A percentile compares a stretch with the other conserved stretches of the same genome.
These are phyloP conservation scores for Fistulina hepatica DNA, from an alignment of 1,284 basidiomycete genomes.

Conservation along the genomic window DNA sequence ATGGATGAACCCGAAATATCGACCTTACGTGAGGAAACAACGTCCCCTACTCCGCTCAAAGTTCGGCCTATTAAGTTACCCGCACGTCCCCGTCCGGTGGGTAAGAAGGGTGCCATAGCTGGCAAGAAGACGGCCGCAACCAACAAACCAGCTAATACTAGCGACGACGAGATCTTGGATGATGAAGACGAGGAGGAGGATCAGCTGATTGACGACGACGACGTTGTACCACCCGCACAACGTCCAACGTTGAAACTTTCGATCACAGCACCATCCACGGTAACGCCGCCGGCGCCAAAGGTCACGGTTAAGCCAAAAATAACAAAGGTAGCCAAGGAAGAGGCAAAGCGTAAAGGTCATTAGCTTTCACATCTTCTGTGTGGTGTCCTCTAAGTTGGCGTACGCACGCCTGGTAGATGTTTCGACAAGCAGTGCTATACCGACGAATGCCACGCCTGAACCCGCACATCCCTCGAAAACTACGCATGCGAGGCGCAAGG, in stretches of 20 bases:
- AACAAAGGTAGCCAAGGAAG: slow-evolving; percentile 34
- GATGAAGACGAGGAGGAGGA: slow-evolving; percentile 68
- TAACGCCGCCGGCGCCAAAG: slow-evolving; percentile 32
- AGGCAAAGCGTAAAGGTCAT: slow-evolving; percentile 24
- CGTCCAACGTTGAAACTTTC: slow-evolving; percentile 15
- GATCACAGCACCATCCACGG: slow-evolving; percentile 24
- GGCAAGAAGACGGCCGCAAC: slow-evolving; percentile 12
- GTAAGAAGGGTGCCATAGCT: slow-evolving; percentile 17
- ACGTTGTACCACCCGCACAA: slow-evolving; percentile 25
- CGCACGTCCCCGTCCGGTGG: slow-evolving; percentile 40
- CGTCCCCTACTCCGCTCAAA: slow-evolving; percentile 43
- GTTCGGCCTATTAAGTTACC: slow-evolving; percentile 24
- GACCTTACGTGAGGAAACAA: slow-evolving; percentile 56
- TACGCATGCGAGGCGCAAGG: not conserved
- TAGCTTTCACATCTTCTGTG: slow-evolving; percentile 24
- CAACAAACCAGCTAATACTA: slow-evolving; percentile 13
- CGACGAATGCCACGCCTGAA: not conserved
- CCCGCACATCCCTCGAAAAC: not conserved
- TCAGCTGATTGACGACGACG: slow-evolving; percentile 65
- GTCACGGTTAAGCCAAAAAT: slow-evolving; percentile 36
- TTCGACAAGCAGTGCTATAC: not conserved
- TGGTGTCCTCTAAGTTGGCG: slow-evolving; percentile 24
- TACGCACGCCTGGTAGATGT: slow-evolving; percentile 17
- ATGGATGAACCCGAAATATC: slow-evolving; percentile 76
- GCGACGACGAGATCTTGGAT: slow-evolving; percentile 26